Evolutionary conservation across 192 early-diverging fungal genomes (phyloP), one percentile per base, ranked within the genome.

Genomic region (Allomyces arbusculus): DNA sequence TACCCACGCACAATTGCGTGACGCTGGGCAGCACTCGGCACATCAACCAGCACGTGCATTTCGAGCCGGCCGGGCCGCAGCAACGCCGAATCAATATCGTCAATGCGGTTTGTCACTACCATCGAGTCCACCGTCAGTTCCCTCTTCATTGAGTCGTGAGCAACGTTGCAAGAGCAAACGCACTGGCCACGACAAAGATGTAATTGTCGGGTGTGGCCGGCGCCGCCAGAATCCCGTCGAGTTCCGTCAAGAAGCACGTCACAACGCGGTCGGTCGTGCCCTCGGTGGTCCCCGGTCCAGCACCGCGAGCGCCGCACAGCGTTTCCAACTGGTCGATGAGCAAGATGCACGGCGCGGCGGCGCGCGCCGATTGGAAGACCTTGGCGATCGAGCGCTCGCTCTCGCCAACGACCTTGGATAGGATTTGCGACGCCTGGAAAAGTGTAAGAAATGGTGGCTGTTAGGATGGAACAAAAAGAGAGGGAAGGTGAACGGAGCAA

Each of bases 381-480:
- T 78, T 80, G 9, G 87, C 84, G 71, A 97, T 86, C 44, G 84
- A 84, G 64, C 86, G 80, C 67, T 97, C 94, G 0, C 90, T 89
- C 73, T 94, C 91, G 55, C 94, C 94, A n/a, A 97, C 89, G 23
- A 94, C 72, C 72, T 93, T 93, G 24, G 91, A 94, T 62, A 89
- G 79, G 28, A 97, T 72, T 73, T 90, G 86, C 1, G 93, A 83
- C 44, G 88, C 79, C 81, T 87, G 63, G 20, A 33, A 55, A 5
- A 5, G 25, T 0, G 16, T 4, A 9, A 7, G 28, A 64, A 64
- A n/a, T n/a, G 25, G 5, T n/a, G 45, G 0, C 1, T 23, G 61
- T 50, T 1, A 24, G 66, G n/a, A 20, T 10, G 5, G 23, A 63
- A 24, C 20, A 23, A 58, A 28, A 19, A n/a, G 24, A 20, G 14